These are phyloP conservation scores for Rhizopus delemar DNA, from an alignment of 371 early-diverging fungal genomes.

Conservation along the genomic window DNA sequence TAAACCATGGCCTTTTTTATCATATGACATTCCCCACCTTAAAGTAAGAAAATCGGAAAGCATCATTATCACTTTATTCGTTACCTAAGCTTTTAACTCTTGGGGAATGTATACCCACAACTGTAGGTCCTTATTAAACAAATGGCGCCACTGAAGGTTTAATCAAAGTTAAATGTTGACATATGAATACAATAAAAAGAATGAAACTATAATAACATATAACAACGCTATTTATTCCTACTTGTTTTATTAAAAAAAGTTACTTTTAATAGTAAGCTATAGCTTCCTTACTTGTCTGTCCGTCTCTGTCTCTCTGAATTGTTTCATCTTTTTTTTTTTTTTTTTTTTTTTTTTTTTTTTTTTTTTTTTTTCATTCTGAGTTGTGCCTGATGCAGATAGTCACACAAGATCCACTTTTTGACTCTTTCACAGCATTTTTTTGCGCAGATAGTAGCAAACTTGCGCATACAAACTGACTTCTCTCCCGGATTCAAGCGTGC, in stretches of 20 bases:
- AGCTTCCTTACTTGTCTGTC: neutral
- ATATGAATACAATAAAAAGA: no score
- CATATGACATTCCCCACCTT: no score
- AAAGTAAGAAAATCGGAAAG: no score
- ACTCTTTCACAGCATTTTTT: neutral
- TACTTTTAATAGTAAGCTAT: no score
- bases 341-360: neutral
- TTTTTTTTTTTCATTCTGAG: neutral
- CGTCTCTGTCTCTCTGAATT: neutral
- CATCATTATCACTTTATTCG: no score
- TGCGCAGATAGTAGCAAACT: neutral
- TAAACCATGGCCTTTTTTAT: no score
- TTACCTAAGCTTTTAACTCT: no score
- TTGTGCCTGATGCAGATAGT: neutral
- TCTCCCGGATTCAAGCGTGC: neutral
- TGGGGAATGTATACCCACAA: no score
- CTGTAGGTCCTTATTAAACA: neutral
- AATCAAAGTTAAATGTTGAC: no score
- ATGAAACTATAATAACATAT: no score
- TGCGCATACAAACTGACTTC: neutral
- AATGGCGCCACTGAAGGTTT: neutral
- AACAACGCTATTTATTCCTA: no score
- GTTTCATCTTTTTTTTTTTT: neutral
- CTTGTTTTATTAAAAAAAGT: no score
- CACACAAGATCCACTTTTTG: conserved; percentile 1